Evolutionary conservation across 805 yeast species (phyloP).

Genomic region (Wickerhamiella azyma): DNA sequence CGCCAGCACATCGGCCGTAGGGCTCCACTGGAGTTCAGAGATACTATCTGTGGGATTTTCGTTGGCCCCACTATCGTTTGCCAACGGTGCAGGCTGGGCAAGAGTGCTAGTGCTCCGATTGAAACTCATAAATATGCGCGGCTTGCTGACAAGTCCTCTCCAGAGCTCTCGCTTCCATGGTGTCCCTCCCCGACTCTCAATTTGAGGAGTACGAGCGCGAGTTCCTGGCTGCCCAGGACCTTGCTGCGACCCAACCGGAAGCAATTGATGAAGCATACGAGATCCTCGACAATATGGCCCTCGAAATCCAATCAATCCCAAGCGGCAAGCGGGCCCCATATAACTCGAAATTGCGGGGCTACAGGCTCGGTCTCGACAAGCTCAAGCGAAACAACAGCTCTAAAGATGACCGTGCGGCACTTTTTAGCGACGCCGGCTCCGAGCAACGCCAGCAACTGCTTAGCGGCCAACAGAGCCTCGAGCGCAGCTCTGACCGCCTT

Average conservation of each 20-base stretch:
- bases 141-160: neutral
- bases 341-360: constrained; percentile 65
- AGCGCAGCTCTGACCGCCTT: constrained; percentile 68
- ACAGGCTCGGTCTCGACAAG: constrained; percentile 43
- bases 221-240: constrained; percentile 5
- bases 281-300: constrained; percentile 70
- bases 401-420: constrained; percentile 52
- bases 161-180: too few relatives aligned
- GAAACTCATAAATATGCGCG: neutral
- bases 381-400: constrained; percentile 47
- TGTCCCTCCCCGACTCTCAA: constrained; percentile 5
- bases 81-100: neutral
- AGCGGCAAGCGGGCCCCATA: constrained; percentile 53
- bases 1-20: constrained; percentile 68
- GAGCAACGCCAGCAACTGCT: constrained; percentile 76
- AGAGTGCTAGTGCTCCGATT: neutral
- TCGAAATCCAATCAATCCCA: constrained; percentile 79
- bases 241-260: neutral
- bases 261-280: constrained; percentile 66
- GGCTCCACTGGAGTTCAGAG: constrained; percentile 71
- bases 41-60: constrained; percentile 47
- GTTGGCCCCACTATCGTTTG: constrained; percentile 9
- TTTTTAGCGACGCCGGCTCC: constrained; percentile 40
- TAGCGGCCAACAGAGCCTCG: constrained; percentile 64
- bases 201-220: constrained; percentile 7